These are phyloP conservation scores for Colletotrichum plurivorum DNA, from an alignment of 2,329 filamentous ascomycete species.

Conservation along the genomic window DNA sequence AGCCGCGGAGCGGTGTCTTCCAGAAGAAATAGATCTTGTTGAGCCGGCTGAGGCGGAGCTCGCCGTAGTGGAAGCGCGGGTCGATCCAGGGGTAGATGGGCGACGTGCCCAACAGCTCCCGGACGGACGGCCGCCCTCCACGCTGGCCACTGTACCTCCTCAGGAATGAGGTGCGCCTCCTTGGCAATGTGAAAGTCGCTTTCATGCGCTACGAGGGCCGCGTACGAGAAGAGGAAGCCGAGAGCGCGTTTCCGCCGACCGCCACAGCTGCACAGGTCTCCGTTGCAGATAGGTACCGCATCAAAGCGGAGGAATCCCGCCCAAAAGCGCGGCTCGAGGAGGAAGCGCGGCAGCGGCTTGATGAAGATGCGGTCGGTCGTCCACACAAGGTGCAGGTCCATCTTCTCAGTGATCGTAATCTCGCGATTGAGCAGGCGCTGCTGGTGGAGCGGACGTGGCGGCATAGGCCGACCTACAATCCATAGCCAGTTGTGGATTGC, in stretches of 20 bases:
- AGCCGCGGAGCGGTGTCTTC: background rate
- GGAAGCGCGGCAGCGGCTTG: constrained; percentile 48
- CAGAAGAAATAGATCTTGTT: background rate
- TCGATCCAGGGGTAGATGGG: background rate
- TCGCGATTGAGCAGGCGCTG: constrained; percentile 44
- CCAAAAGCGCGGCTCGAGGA: constrained; percentile 45
- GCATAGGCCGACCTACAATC: constrained; percentile 43
- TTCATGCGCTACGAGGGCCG: constrained; percentile 51
- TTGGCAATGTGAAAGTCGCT: constrained; percentile 57
- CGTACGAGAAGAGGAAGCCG: constrained; percentile 58
- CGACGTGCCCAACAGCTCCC: background rate
- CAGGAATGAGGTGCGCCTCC: constrained; percentile 52
- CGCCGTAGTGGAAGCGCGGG: background rate
- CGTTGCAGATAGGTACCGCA: background rate
- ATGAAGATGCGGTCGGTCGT: constrained; percentile 43
- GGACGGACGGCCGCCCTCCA: constrained; percentile 49
- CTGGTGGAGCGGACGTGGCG: constrained; percentile 43
- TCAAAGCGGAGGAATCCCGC: constrained; percentile 20
- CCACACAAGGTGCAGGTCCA: constrained; percentile 47
- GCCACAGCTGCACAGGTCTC: no score
- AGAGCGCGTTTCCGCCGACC: constrained; percentile 37
- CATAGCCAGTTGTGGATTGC: constrained; percentile 39
- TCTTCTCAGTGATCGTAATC: constrained; percentile 43
- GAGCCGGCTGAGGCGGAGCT: background rate
- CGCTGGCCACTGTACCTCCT: constrained; percentile 50